These are phyloP conservation scores for Ettlia oleoabundans DNA, from an alignment of 139 green algal genomes.

Conservation along the genomic window DNA sequence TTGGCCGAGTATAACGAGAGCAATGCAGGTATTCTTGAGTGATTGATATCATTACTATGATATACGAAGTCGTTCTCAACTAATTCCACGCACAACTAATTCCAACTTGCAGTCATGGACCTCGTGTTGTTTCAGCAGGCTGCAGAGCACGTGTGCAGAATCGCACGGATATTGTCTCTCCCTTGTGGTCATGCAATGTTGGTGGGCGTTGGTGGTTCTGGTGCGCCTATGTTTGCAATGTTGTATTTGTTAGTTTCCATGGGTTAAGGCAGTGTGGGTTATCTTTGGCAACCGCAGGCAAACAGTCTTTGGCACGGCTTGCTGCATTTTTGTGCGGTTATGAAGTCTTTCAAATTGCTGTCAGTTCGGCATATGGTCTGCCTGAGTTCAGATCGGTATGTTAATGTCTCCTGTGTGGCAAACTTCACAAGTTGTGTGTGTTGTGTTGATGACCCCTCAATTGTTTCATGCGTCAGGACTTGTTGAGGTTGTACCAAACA, in stretches of 20 bases:
- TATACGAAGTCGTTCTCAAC: too few relatives aligned
- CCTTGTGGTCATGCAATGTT: conserved; percentile 88
- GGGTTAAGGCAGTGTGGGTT: not conserved
- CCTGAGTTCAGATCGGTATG: conserved; percentile 78
- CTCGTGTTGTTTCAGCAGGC: conserved; percentile 89
- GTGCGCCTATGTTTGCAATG: conserved; percentile 57
- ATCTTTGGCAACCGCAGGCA: conserved; percentile 2
- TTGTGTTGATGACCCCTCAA: not conserved
- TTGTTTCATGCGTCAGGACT: conserved; percentile 50
- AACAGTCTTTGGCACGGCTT: conserved; percentile 38
- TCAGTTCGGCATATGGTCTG: conserved; percentile 80
- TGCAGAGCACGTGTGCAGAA: conserved; percentile 82
- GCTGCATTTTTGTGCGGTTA: conserved; percentile 40
- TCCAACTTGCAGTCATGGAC: conserved; percentile 70
- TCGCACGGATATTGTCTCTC: conserved; percentile 83
- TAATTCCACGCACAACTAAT: not conserved
- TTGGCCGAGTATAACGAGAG: conserved; percentile 90
- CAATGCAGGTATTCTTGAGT: conserved; percentile 76
- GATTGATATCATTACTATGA: not conserved
- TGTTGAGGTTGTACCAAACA: conserved; percentile 82
- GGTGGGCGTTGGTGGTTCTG: conserved; percentile 82
- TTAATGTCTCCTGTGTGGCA: not conserved
- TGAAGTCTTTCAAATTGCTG: conserved; percentile 85
- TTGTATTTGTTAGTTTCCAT: not conserved
- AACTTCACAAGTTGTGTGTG: not conserved